Conservation (phyloP, 2,329 filamentous ascomycete genomes). For the Xylaria sp. region DNA sequence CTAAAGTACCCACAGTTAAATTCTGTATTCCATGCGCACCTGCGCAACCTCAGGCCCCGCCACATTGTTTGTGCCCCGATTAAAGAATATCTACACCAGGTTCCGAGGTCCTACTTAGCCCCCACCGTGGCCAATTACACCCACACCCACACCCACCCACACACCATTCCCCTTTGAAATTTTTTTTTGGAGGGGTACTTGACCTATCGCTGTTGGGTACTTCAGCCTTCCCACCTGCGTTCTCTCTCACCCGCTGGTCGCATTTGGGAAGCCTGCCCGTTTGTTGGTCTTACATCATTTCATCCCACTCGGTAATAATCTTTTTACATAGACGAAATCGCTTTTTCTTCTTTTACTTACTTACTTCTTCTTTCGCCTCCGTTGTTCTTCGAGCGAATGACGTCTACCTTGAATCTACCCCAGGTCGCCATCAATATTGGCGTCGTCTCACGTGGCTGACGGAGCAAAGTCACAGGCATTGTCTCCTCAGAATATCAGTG, state of each 20-base stretch:
- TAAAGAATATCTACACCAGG: constrained; percentile 10
- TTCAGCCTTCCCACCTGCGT: constrained; percentile 16
- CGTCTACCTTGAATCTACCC: background rate
- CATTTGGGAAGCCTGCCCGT: constrained; percentile 17
- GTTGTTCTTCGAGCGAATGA: constrained; percentile 8
- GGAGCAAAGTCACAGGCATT: constrained; percentile 29
- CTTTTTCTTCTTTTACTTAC: constrained; percentile 13
- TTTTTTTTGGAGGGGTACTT: background rate
- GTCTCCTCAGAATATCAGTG: constrained; percentile 24
- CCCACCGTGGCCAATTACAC: constrained; percentile 8
- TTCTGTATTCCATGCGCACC: no score
- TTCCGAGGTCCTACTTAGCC: background rate
- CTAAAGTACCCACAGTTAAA: no score
- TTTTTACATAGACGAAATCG: constrained; percentile 3
- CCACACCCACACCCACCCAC: background rate
- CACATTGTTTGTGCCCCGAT: constrained; percentile 13
- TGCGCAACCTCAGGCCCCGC: background rate
- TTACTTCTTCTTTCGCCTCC: constrained; percentile 1
- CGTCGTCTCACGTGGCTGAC: constrained; percentile 35
- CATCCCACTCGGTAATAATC: constrained; percentile 16
- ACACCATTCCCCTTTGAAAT: constrained; percentile 1
- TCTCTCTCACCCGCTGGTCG: constrained; percentile 18
- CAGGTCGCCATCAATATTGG: constrained; percentile 20
- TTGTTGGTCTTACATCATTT: constrained; percentile 37
- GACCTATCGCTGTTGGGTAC: constrained; percentile 2